Evolutionary conservation across 23 red algal species (phyloP).

Genomic region (Gracilaria gracilis): DNA sequence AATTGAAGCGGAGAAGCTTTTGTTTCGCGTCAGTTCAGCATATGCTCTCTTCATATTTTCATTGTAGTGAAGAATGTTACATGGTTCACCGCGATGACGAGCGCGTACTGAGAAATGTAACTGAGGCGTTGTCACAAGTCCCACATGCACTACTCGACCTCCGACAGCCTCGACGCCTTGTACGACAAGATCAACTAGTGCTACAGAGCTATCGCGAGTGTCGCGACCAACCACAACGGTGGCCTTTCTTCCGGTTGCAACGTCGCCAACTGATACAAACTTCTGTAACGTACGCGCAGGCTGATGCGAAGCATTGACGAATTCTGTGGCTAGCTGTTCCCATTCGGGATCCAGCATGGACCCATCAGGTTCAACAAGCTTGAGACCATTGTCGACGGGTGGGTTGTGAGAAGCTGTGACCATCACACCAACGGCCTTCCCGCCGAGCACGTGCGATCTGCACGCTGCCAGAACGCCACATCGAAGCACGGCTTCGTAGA

Average conservation of each 20-base stretch:
- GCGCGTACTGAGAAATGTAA: constrained; percentile 75
- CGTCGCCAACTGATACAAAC: constrained; percentile 41
- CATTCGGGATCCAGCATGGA: constrained; percentile 74
- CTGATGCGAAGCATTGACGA: constrained; percentile 71
- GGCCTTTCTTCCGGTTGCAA: constrained; percentile 11
- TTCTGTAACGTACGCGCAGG: constrained; percentile 25
- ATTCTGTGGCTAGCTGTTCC: constrained; percentile 65
- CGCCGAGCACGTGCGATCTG: constrained; percentile 48
- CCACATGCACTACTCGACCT: constrained; percentile 64
- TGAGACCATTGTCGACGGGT: constrained; percentile 86
- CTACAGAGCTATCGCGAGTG: constrained; percentile 50
- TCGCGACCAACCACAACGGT: constrained; percentile 77
- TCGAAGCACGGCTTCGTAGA: constrained; percentile 74
- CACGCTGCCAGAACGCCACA: constrained; percentile 78
- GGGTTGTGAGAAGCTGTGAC: constrained; percentile 99
- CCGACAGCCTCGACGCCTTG: constrained; percentile 62
- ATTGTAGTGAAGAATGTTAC: constrained; percentile 58
- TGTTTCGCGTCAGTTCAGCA: constrained; percentile 27
- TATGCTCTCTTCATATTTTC: constrained; percentile 29
- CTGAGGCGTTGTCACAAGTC: constrained; percentile 76
- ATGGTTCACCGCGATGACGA: constrained; percentile 18
- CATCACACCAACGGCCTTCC: constrained; percentile 87
- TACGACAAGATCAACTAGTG: constrained; percentile 40
- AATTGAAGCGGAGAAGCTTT: constrained; percentile 11
- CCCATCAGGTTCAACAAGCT: constrained; percentile 89